phyloP scores from a whole-genome alignment of 176 grass and related monocot genomes.

The Bromus sterilis region DNA sequence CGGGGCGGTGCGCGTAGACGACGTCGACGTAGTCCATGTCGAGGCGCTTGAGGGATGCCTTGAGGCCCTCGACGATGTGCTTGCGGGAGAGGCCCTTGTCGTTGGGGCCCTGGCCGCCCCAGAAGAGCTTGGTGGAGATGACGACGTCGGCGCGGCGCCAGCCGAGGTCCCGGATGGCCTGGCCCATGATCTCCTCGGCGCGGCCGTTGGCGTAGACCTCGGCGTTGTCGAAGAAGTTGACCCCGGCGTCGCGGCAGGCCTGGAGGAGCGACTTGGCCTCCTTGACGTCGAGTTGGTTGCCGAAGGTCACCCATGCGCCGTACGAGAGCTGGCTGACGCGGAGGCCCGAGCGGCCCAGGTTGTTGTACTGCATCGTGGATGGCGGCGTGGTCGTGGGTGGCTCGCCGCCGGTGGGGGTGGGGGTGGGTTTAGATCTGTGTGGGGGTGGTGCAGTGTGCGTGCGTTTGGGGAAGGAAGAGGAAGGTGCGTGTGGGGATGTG shows the following conservation, averaged over 20 bases:
- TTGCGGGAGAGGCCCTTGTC: slow-evolving; percentile 98
- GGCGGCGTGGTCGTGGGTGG: no score
- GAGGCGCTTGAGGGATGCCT: slow-evolving; percentile 56
- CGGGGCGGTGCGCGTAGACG: slow-evolving; percentile 81
- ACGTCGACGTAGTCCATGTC: slow-evolving; percentile 94
- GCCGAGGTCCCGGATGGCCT: slow-evolving; percentile 89
- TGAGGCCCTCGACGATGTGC: slow-evolving; percentile 87
- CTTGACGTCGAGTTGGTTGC: slow-evolving; percentile 97
- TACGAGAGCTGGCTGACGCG: slow-evolving; percentile 91
- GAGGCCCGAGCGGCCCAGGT: slow-evolving; percentile 83
- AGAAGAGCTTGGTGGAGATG: slow-evolving; percentile 99
- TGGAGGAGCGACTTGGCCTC: slow-evolving; percentile 85
- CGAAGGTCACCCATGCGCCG: slow-evolving; percentile 89
- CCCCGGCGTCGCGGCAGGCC: slow-evolving; percentile 79
- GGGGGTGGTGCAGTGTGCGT: neutral
- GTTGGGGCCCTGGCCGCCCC: slow-evolving; percentile 88
- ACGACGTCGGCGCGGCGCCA: slow-evolving; percentile 94
- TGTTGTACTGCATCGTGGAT: slow-evolving; percentile 90
- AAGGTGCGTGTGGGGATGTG: neutral
- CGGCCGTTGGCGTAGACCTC: slow-evolving; percentile 92
- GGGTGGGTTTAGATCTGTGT: neutral
- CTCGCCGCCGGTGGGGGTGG: neutral
- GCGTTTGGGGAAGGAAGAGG: no score
- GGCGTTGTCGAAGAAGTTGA: slow-evolving; percentile 99
- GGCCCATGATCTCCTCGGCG: slow-evolving; percentile 99